Conservation (phyloP, 345 rosid genomes). For the Citrus hindsii region DNA sequence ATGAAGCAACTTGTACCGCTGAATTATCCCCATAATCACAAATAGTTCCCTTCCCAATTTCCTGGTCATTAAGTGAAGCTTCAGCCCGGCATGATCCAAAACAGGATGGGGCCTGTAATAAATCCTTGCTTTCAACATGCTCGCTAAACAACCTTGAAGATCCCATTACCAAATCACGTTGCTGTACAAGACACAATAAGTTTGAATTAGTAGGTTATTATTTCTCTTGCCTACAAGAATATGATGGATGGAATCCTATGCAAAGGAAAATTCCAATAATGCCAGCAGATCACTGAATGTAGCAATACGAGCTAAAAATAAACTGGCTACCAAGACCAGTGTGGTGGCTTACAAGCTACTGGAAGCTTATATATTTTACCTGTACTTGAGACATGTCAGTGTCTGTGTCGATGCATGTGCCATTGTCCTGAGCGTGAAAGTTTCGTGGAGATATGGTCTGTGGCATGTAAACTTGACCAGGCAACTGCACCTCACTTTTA, state of each 20-base stretch:
- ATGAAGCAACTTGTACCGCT: constrained; percentile 32
- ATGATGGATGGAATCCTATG: neutral
- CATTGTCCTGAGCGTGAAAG: constrained; percentile 22
- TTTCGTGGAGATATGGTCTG: constrained; percentile 17
- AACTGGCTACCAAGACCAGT: neutral
- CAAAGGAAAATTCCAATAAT: neutral
- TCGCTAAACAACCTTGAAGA: constrained; percentile 23
- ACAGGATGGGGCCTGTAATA: constrained; percentile 34
- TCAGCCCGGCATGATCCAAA: constrained; percentile 25
- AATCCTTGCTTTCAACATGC: constrained; percentile 30
- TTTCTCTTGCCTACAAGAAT: neutral
- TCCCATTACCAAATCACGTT: constrained; percentile 21
- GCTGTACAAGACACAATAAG: constrained; percentile 10
- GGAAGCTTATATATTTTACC: constrained; percentile 26
- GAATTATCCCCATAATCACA: constrained; percentile 16
- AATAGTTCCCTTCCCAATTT: constrained; percentile 18
- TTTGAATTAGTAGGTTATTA: neutral
- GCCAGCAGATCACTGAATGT: neutral
- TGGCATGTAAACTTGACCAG: constrained; percentile 10
- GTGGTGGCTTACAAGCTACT: constrained; percentile 4
- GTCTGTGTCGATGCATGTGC: constrained; percentile 7
- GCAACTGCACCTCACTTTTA: constrained; percentile 31
- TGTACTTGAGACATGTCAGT: constrained; percentile 33
- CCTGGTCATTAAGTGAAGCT: constrained; percentile 19
- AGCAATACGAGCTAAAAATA: neutral